phyloP scores from a whole-genome alignment of 1,139 yeast genomes.

The Taphrina deformans region DNA sequence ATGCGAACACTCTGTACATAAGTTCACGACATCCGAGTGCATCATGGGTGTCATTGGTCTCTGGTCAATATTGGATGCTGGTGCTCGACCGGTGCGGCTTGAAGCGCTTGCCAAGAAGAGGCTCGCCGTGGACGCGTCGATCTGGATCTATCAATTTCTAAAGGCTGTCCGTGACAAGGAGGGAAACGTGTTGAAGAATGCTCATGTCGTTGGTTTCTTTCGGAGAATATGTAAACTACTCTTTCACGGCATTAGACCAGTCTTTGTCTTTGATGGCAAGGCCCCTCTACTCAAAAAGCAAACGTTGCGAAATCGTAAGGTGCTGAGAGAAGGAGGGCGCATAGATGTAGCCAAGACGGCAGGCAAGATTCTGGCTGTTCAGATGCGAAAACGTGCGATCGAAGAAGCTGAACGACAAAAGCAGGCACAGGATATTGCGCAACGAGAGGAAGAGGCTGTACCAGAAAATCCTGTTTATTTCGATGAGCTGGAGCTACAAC shows the following conservation, averaged over 20 bases:
- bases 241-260: constrained; percentile 85
- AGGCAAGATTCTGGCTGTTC: constrained; percentile 73
- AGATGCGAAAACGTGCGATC: constrained; percentile 62
- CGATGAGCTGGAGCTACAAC: constrained; percentile 35
- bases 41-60: constrained; percentile 92
- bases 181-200: constrained; percentile 73
- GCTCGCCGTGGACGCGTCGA: constrained; percentile 95
- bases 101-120: constrained; percentile 69
- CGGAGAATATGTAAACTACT: constrained; percentile 86
- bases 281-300: constrained; percentile 82
- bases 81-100: constrained; percentile 84
- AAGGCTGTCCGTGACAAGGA: constrained; percentile 89
- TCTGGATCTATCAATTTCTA: constrained; percentile 96
- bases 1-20: neutral
- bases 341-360: constrained; percentile 76
- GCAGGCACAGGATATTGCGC: constrained; percentile 42
- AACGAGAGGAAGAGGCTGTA: constrained; percentile 48
- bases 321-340: constrained; percentile 70
- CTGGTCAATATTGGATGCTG: constrained; percentile 90
- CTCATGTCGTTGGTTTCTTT: constrained; percentile 93
- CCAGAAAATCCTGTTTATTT: constrained; percentile 45
- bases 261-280: constrained; percentile 97
- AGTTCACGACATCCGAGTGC: neutral
- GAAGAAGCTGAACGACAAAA: constrained; percentile 39
- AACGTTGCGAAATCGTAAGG: constrained; percentile 63